These are phyloP conservation scores for Neonectria punicea DNA, from an alignment of 2,329 filamentous ascomycete genomes.

Conservation along the genomic window DNA sequence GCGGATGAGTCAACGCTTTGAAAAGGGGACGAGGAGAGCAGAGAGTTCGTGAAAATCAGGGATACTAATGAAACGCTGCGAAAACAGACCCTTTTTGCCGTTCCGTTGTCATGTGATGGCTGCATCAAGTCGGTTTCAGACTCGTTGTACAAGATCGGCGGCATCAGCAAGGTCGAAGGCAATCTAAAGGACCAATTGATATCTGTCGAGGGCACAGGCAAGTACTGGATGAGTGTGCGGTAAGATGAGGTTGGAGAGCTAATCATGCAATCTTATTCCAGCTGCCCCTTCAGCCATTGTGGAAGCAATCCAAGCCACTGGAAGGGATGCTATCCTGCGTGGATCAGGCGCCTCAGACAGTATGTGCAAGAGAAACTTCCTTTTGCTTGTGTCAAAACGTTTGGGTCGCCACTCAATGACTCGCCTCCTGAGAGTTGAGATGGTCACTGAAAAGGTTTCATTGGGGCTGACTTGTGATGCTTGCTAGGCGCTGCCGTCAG, in stretches of 20 bases:
- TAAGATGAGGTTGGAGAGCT: conserved; percentile 13
- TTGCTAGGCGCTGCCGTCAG: conserved; percentile 82
- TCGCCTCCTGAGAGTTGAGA: neutral
- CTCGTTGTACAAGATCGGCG: conserved; percentile 79
- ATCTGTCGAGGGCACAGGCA: conserved; percentile 84
- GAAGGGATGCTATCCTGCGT: conserved; percentile 92
- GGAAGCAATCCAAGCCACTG: conserved; percentile 86
- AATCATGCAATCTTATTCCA: conserved; percentile 40
- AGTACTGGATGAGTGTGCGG: conserved; percentile 33
- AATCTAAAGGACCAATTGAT: conserved; percentile 86
- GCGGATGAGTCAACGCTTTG: conserved; percentile 35
- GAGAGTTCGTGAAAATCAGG: conserved; percentile 24
- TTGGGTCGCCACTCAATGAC: neutral
- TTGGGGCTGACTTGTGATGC: conserved; percentile 23
- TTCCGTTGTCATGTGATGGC: conserved; percentile 89
- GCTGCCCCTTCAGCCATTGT: conserved; percentile 92
- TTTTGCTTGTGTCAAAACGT: neutral
- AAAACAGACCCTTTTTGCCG: conserved; percentile 87
- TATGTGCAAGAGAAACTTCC: conserved; percentile 57
- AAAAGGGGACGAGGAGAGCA: conserved; percentile 40
- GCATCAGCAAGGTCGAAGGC: conserved; percentile 84
- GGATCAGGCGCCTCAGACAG: conserved; percentile 88
- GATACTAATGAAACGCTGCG: conserved; percentile 50
- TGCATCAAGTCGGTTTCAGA: conserved; percentile 89
- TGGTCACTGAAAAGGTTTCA: neutral